Evolutionary conservation across 306 rosid genomes (phyloP), one percentile per base, ranked within the genome.

Genomic region (Fragaria iinumae): DNA sequence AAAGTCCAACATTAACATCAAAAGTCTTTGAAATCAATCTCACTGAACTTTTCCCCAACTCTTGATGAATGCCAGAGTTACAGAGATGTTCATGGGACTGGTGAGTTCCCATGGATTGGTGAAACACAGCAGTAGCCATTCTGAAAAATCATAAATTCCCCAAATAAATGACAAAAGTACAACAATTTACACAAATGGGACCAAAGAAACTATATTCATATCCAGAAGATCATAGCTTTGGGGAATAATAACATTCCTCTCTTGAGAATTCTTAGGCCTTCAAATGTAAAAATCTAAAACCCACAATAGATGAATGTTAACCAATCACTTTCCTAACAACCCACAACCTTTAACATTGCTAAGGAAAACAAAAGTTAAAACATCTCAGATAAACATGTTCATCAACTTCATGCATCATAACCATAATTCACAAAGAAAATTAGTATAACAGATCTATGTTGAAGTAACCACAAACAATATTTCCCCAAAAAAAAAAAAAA

Each of bases 51-150:
- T n/a, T 78, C 27, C 62, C 36, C 74, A 76, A 83, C 67, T 84
- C 89, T 72, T 78, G 89, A 23, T 66, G 81, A 59, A 81, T 72
- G 59, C 80, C 77, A 8, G 80, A 53, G 39, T 74, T 76, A 43
- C 69, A 73, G 36, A 80, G 74, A 75, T 77, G 67, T 17, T 89
- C 81, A 39, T 72, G 81, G 17, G 88, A 50, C 75, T 85, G 88
- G 74, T 77, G 65, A 71, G 82, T 80, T 67, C 96, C 91, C 75
- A 90, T 74, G 67, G 84, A 81, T 76, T 85, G 96, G 73, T 83
- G 83, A 87, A 76, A 88, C 39, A 77, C 89, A 81, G 89, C 84
- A 75, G 97, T 85, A 66, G 98, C 96, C 99, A 96, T 96, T 71
- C 95, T 91, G 86, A 88, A 84, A 53, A 72, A 44, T 56, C 45